Conservation (phyloP, 208 protist species). For the Acanthamoeba royreba region DNA sequence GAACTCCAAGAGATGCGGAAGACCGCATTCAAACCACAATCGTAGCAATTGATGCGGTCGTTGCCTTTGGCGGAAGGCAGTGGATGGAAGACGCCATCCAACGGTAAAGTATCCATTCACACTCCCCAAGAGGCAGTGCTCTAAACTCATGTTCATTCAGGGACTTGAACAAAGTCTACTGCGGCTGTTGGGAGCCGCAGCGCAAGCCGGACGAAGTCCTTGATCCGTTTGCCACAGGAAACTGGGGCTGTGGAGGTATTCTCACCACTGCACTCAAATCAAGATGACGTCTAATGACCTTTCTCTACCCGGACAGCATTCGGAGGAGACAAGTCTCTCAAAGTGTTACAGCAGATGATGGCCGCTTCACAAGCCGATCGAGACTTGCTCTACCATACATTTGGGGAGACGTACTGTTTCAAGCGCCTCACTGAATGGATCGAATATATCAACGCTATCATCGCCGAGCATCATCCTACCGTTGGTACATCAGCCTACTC, state of each 20-base stretch:
- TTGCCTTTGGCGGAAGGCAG: neutral
- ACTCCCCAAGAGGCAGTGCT: neutral
- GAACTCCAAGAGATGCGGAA: neutral
- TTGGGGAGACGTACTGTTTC: neutral
- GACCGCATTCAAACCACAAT: neutral
- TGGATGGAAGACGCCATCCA: neutral
- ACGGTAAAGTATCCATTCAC: neutral
- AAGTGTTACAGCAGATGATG: conserved; percentile 5
- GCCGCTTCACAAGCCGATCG: neutral
- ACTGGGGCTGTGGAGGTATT: conserved; percentile 33
- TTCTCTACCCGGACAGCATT: neutral
- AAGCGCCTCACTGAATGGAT: neutral
- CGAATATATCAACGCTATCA: neutral
- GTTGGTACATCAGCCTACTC: neutral
- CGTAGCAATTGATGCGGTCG: neutral
- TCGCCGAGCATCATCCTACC: neutral
- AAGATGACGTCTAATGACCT: neutral
- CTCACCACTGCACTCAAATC: neutral
- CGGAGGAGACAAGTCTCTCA: conserved; percentile 19
- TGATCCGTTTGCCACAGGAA: neutral
- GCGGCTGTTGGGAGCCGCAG: neutral
- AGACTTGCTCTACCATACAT: neutral
- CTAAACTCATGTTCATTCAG: neutral
- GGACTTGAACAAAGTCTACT: neutral
- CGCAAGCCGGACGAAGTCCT: neutral